Conservation (phyloP, 2,329 filamentous ascomycete species). For the Claviceps lovelessii region DNA sequence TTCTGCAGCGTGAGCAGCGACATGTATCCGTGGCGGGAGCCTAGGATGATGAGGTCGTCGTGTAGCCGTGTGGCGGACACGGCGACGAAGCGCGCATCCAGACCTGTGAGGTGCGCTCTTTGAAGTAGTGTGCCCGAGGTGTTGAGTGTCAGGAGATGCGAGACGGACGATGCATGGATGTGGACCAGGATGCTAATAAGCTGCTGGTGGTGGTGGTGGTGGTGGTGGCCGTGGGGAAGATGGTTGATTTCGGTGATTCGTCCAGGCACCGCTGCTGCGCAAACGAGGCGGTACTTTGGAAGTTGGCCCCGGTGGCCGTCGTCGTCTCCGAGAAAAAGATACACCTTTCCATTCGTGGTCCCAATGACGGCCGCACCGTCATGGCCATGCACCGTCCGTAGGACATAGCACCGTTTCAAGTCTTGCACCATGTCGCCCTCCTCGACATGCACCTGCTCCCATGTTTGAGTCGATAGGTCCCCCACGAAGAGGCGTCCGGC, state of each 20-base stretch:
- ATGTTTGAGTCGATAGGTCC: constrained; percentile 20
- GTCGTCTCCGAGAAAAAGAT: constrained; percentile 21
- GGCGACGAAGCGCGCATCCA: constrained; percentile 35
- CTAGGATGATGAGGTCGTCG: constrained; percentile 32
- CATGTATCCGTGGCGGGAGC: constrained; percentile 38
- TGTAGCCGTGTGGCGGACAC: constrained; percentile 30
- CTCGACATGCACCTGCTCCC: constrained; percentile 27
- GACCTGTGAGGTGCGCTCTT: constrained; percentile 18
- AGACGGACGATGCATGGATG: constrained; percentile 30
- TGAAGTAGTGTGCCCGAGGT: constrained; percentile 15
- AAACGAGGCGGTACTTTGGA: constrained; percentile 10
- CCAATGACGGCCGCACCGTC: constrained; percentile 31
- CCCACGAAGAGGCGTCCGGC: constrained; percentile 44
- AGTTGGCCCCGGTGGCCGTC: background rate
- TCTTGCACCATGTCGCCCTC: constrained; percentile 19
- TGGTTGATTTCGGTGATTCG: constrained; percentile 38
- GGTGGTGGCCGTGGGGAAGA: constrained; percentile 12
- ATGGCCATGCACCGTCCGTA: constrained; percentile 25
- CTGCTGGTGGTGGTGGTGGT: background rate
- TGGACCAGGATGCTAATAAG: constrained; percentile 28
- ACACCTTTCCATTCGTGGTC: constrained; percentile 33
- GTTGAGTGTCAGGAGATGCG: constrained; percentile 28
- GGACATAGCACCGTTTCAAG: constrained; percentile 32
- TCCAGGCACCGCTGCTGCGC: constrained; percentile 26
- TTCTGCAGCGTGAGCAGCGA: constrained; percentile 18